Evolutionary conservation across 2,329 filamentous ascomycete genomes (phyloP).

Genomic region (Aspergillus flavus): DNA sequence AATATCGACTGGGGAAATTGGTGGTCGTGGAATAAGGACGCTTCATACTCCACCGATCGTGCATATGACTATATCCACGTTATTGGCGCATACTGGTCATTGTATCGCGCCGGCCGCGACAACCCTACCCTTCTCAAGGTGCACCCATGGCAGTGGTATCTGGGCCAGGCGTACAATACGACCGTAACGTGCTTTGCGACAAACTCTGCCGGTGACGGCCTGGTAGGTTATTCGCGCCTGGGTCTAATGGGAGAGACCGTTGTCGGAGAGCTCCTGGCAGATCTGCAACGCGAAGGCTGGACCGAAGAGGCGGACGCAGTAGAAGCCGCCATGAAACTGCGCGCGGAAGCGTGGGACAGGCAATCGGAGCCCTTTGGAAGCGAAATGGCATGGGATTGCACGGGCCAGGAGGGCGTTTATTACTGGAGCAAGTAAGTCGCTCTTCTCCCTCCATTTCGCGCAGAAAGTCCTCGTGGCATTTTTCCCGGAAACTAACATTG

Average conservation of each 20-base stretch:
- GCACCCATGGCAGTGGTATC: slow-evolving; percentile 57
- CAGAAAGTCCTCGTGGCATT: neutral
- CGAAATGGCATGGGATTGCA: slow-evolving; percentile 66
- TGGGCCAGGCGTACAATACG: slow-evolving; percentile 54
- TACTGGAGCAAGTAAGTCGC: slow-evolving; percentile 55
- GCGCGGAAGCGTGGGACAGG: slow-evolving; percentile 55
- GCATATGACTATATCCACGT: slow-evolving; percentile 65
- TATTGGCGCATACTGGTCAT: slow-evolving; percentile 58
- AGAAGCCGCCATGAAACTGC: slow-evolving; percentile 51
- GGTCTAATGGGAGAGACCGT: slow-evolving; percentile 64
- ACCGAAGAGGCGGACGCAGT: slow-evolving; percentile 44
- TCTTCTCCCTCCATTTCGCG: neutral
- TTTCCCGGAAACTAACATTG: neutral
- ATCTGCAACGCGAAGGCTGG: slow-evolving; percentile 53
- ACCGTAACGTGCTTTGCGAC: slow-evolving; percentile 42
- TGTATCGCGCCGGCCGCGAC: slow-evolving; percentile 58
- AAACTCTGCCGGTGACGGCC: slow-evolving; percentile 47
- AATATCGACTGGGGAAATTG: slow-evolving; percentile 53
- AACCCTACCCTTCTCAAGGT: slow-evolving; percentile 49
- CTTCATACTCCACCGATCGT: slow-evolving; percentile 51
- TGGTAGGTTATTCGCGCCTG: slow-evolving; percentile 18
- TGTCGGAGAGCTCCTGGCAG: slow-evolving; percentile 55
- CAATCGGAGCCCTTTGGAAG: slow-evolving; percentile 59
- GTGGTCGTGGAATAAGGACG: slow-evolving; percentile 54
- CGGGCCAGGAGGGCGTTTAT: slow-evolving; percentile 64